Evolutionary conservation across 371 early-diverging fungal genomes (phyloP).

Genomic region (Rhizopus stolonifer): DNA sequence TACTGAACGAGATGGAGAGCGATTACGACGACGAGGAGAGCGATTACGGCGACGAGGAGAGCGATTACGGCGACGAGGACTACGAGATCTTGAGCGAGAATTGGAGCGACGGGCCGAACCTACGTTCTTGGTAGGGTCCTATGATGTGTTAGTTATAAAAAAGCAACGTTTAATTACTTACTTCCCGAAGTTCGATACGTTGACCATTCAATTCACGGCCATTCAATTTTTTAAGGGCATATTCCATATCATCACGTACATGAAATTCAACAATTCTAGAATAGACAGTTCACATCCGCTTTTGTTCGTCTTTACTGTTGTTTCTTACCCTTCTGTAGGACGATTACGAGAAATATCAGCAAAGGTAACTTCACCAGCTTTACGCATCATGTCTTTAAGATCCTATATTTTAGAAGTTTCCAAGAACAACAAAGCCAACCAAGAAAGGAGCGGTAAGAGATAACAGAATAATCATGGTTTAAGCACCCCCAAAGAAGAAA

Average conservation of each 20-base stretch:
- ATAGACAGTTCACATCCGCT: constrained; percentile 3
- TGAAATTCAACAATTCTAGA: constrained; percentile 87
- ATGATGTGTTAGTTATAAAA: too few relatives aligned
- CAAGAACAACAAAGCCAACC: constrained; percentile 17
- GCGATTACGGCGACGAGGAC: constrained; percentile 22
- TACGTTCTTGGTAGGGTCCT: neutral
- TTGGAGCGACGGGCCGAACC: constrained; percentile 28
- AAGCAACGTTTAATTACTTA: constrained; percentile 29
- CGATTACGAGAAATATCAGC: constrained; percentile 83
- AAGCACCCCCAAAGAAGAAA: constrained; percentile 15
- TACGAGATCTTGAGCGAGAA: constrained; percentile 27
- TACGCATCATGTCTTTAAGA: constrained; percentile 94
- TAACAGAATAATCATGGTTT: constrained; percentile 4
- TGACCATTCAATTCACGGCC: constrained; percentile 86
- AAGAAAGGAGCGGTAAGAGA: constrained; percentile 14
- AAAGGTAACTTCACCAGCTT: constrained; percentile 93
- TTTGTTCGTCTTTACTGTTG: neutral
- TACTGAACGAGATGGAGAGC: constrained; percentile 27
- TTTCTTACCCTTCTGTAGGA: constrained; percentile 83
- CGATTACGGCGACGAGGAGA: constrained; percentile 19
- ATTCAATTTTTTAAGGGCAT: constrained; percentile 84
- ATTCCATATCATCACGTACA: constrained; percentile 77
- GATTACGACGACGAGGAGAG: constrained; percentile 20
- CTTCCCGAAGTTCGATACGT: constrained; percentile 76
- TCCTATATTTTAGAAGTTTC: constrained; percentile 62